A percentile compares a stretch with the other conserved stretches of the same genome.
These are phyloP conservation scores for Perkinsus marinus DNA, from an alignment of 169 alveolate genomes.

Conservation along the genomic window DNA sequence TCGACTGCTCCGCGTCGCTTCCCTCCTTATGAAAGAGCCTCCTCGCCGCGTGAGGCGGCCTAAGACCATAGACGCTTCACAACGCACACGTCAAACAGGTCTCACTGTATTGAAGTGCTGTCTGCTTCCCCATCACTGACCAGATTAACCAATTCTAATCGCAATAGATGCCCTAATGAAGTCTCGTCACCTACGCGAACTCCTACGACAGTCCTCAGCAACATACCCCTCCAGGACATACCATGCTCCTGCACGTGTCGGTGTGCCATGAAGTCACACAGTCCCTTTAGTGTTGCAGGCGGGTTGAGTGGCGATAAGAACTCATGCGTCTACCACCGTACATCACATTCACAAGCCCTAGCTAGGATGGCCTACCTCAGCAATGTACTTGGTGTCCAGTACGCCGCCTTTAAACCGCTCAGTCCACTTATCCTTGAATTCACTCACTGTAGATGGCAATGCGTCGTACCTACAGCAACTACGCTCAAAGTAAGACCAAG, in stretches of 20 bases:
- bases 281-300: conserved; percentile 50
- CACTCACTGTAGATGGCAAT: conserved; percentile 49
- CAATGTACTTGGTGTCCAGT: not conserved
- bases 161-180: not conserved
- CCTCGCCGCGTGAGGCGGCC: not conserved
- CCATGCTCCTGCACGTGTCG: not conserved
- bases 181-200: not conserved
- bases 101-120: not conserved
- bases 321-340: conserved; percentile 51
- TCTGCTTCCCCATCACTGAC: not conserved
- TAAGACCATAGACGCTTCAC: not conserved
- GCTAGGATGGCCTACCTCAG: not conserved
- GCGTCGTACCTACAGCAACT: conserved; percentile 27
- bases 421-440: conserved; percentile 55
- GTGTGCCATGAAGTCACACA: conserved; percentile 16
- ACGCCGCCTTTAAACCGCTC: conserved; percentile 21
- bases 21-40: not conserved
- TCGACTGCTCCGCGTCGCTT: not conserved
- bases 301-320: conserved; percentile 39
- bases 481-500: no score
- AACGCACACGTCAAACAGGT: not conserved
- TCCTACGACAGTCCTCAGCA: not conserved
- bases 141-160: not conserved
- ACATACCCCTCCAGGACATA: not conserved
- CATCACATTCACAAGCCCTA: not conserved